phyloP scores from a whole-genome alignment of 78 protist genomes.

The Dictyostelium brefeldianum region DNA sequence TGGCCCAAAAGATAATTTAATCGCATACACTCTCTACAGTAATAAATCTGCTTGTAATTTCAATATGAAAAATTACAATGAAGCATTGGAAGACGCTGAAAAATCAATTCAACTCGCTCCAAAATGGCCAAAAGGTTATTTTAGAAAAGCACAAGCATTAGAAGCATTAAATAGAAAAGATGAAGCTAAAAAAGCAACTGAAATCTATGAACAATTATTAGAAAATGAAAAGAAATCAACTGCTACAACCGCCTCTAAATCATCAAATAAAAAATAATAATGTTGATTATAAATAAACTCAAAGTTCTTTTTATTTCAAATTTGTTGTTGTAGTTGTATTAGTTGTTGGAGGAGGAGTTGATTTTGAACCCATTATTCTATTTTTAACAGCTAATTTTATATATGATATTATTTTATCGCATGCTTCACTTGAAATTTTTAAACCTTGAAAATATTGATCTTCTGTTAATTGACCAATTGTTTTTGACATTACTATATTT shows the following conservation, averaged over 20 bases:
- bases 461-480: slow-evolving; percentile 29
- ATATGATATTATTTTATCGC: slow-evolving; percentile 39
- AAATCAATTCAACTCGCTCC: slow-evolving; percentile 65
- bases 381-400: slow-evolving; percentile 62
- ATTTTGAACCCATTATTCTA: slow-evolving; percentile 63
- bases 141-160: slow-evolving; percentile 49
- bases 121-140: slow-evolving; percentile 70
- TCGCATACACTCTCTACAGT: slow-evolving; percentile 34
- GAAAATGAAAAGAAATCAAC: slow-evolving; percentile 13
- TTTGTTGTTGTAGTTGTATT: neutral
- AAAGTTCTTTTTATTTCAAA: neutral
- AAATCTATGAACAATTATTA: slow-evolving; percentile 25
- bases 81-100: slow-evolving; percentile 60
- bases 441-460: slow-evolving; percentile 47
- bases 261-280: slow-evolving; percentile 4
- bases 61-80: slow-evolving; percentile 22
- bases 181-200: slow-evolving; percentile 38
- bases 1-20: neutral
- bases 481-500: slow-evolving; percentile 31
- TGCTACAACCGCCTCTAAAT: neutral
- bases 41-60: slow-evolving; percentile 66
- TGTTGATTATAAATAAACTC: neutral
- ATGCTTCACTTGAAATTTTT: slow-evolving; percentile 9
- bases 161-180: slow-evolving; percentile 60
- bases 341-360: neutral